Conservation (phyloP, 441 rosid species). For the Raphanus hybrid region DNA sequence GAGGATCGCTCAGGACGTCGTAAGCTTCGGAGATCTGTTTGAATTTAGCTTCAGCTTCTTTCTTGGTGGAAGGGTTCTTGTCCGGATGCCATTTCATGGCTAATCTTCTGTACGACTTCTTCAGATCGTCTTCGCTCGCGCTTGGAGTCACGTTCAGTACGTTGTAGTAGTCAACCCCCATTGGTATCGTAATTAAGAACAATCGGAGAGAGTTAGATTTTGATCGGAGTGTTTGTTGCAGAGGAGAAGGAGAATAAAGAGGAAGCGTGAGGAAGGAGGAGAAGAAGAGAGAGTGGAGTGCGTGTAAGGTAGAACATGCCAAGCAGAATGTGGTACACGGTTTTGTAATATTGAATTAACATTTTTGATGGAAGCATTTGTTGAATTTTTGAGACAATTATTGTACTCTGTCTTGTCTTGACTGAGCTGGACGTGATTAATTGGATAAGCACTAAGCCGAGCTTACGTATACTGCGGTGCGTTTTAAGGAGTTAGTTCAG, state of each 20-base stretch:
- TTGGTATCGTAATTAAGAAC: conserved; percentile 8
- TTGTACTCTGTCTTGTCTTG: conserved; percentile 1
- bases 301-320: conserved; percentile 43
- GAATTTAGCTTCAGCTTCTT: conserved; percentile 80
- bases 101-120: conserved; percentile 62
- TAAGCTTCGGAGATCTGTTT: conserved; percentile 80
- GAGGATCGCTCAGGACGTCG: conserved; percentile 71
- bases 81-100: conserved; percentile 60
- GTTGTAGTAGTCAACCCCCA: conserved; percentile 91
- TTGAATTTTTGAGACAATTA: conserved; percentile 4
- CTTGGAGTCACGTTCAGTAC: conserved; percentile 59
- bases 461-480: background rate
- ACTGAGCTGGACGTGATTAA: background rate
- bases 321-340: conserved; percentile 29
- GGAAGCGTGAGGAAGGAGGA: conserved; percentile 22
- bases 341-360: background rate
- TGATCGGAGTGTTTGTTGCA: background rate
- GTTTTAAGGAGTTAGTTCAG: background rate
- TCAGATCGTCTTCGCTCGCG: conserved; percentile 73
- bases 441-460: background rate
- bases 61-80: conserved; percentile 51
- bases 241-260: conserved; percentile 16
- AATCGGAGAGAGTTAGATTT: background rate
- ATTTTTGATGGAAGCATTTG: background rate
- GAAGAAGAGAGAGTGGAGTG: conserved; percentile 33